Conservation (phyloP, 2,329 filamentous ascomycete genomes). For the Coniosporium tulheliwenetii region DNA sequence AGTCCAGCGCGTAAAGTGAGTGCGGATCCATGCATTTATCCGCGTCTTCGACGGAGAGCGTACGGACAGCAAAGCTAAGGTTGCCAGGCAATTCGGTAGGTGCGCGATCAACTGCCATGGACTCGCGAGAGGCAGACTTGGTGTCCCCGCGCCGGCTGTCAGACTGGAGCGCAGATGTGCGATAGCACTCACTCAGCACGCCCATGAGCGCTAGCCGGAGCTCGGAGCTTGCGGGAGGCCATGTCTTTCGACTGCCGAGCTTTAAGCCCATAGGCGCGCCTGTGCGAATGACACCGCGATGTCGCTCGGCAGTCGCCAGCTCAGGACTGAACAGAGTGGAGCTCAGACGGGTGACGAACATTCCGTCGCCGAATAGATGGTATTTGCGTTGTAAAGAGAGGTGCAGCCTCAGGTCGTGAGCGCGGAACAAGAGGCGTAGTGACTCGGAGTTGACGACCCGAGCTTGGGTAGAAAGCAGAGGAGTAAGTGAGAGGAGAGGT, state of each 20-base stretch:
- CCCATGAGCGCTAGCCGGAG: slow-evolving; percentile 80
- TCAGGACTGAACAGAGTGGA: slow-evolving; percentile 76
- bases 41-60: slow-evolving; percentile 64
- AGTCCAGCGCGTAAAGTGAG: slow-evolving; percentile 80
- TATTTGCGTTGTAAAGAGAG: slow-evolving; percentile 63
- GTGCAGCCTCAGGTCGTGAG: slow-evolving; percentile 57
- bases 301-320: slow-evolving; percentile 61
- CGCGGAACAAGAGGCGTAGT: slow-evolving; percentile 59
- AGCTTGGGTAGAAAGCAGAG: slow-evolving; percentile 59
- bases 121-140: no score
- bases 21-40: slow-evolving; percentile 69
- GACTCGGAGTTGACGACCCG: slow-evolving; percentile 63
- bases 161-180: slow-evolving; percentile 6
- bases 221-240: slow-evolving; percentile 91
- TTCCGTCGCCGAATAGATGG: slow-evolving; percentile 69
- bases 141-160: neutral
- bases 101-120: neutral
- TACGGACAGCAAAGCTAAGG: slow-evolving; percentile 61
- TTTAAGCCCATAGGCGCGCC: slow-evolving; percentile 68
- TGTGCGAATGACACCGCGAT: slow-evolving; percentile 49
- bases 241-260: slow-evolving; percentile 63
- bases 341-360: slow-evolving; percentile 66
- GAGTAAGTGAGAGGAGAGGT: slow-evolving; percentile 59
- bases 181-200: slow-evolving; percentile 61
- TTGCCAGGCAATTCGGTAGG: slow-evolving; percentile 22